Conservation (phyloP, 768 basidiomycete genomes). For the Lactifluus volemus region DNA sequence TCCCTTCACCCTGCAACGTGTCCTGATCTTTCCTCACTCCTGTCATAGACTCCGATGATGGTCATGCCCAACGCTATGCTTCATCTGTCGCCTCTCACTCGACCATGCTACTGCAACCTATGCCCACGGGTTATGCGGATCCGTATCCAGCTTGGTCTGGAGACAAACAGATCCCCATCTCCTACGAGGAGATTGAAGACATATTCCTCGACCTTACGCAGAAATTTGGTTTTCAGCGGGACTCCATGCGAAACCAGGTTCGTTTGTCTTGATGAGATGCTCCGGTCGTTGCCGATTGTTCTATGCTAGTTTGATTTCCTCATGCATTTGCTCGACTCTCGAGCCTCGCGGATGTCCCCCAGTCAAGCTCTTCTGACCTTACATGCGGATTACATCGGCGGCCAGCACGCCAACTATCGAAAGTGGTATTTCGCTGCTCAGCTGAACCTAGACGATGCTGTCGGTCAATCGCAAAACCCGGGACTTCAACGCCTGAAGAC, state of each 20-base stretch:
- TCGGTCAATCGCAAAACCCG: constrained; percentile 90
- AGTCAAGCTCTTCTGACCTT: constrained; percentile 93
- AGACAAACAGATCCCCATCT: constrained; percentile 90
- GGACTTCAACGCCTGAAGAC: constrained; percentile 84
- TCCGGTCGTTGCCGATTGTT: constrained; percentile 13
- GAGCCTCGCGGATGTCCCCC: constrained; percentile 96
- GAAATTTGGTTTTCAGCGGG: constrained; percentile 97
- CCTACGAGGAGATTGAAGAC: constrained; percentile 97
- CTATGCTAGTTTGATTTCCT: constrained; percentile 79
- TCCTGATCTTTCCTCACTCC: constrained; percentile 12
- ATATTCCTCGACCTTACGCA: constrained; percentile 96
- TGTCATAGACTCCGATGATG: constrained; percentile 26
- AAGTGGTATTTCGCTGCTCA: constrained; percentile 99
- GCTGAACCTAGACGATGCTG: constrained; percentile 97
- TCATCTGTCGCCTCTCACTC: constrained; percentile 30
- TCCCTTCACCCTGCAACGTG: background rate
- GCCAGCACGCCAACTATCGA: constrained; percentile 97
- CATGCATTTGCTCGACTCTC: constrained; percentile 96
- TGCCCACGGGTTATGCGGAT: constrained; percentile 31
- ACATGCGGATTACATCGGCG: constrained; percentile 98
- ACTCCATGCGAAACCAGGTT: constrained; percentile 94
- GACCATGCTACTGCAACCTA: constrained; percentile 19
- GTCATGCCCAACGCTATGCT: constrained; percentile 25
- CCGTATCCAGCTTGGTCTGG: constrained; percentile 95
- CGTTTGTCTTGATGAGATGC: constrained; percentile 21